Conservation (phyloP, 371 early-diverging fungal species). For the Globomyces sp. region DNA sequence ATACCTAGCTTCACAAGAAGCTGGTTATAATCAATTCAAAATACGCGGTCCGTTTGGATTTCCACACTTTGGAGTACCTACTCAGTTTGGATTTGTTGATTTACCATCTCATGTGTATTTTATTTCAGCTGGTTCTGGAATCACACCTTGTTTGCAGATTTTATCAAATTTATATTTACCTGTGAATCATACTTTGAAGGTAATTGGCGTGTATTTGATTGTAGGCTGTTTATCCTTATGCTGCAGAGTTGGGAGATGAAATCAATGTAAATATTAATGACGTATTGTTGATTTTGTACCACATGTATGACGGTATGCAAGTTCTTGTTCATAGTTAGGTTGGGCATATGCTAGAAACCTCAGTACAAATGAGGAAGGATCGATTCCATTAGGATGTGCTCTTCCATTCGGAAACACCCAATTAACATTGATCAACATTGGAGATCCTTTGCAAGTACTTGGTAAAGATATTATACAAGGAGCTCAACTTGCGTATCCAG, state of each 20-base stretch:
- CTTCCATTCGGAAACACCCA: neutral
- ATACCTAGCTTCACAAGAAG: conserved; percentile 23
- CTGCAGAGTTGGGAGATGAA: conserved; percentile 1
- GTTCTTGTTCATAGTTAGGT: neutral
- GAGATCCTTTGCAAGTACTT: neutral
- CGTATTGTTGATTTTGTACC: neutral
- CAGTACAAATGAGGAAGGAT: neutral
- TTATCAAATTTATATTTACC: neutral
- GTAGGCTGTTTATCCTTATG: conserved; percentile 8
- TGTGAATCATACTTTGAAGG: neutral
- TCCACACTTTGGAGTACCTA: neutral
- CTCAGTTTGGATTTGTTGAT: neutral
- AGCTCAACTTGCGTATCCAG: conserved; percentile 1
- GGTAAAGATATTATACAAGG: conserved; percentile 1
- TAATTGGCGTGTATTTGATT: neutral
- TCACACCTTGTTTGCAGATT: conserved; percentile 11
- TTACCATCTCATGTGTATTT: neutral
- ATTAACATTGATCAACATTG: neutral
- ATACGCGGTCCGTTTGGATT: conserved; percentile 48
- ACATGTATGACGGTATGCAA: neutral
- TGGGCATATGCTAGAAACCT: neutral
- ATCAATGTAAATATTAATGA: neutral
- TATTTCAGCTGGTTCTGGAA: conserved; percentile 10
- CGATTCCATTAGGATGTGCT: neutral
- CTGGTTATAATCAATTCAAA: conserved; percentile 43